These are phyloP conservation scores for Fusarium coffeatum DNA, from an alignment of 2,329 filamentous ascomycete genomes.

Conservation along the genomic window DNA sequence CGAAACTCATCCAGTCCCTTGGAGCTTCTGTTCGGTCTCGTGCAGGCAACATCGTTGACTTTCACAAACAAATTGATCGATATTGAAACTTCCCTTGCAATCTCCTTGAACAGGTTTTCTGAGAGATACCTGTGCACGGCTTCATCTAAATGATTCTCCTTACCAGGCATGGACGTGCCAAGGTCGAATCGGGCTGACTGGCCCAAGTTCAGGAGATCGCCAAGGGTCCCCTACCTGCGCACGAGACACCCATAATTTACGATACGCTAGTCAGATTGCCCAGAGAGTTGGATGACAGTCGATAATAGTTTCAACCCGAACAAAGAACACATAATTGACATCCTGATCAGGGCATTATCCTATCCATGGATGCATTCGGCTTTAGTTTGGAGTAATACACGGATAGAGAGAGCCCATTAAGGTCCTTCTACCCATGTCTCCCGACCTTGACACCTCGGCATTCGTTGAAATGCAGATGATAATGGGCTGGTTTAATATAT, in stretches of 20 bases:
- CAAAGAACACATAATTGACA: conserved; percentile 3
- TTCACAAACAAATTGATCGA: conserved; percentile 18
- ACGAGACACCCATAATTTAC: conserved; percentile 34
- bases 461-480: not conserved
- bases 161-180: conserved; percentile 9
- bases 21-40: conserved; percentile 7
- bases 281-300: conserved; percentile 33
- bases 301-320: conserved; percentile 20
- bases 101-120: conserved; percentile 1
- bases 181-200: conserved; percentile 26
- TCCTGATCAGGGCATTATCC: conserved; percentile 6
- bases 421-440: not conserved
- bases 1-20: conserved; percentile 36
- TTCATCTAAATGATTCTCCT: conserved; percentile 11
- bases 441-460: not conserved
- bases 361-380: not conserved
- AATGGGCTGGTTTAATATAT: not conserved
- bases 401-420: not conserved
- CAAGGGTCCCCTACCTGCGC: conserved; percentile 31
- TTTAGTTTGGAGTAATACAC: not conserved
- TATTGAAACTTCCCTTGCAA: conserved; percentile 33
- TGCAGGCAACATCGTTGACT: not conserved
- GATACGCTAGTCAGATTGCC: conserved; percentile 27
- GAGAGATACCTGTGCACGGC: conserved; percentile 15
- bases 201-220: conserved; percentile 33